Conservation (phyloP, 2,329 filamentous ascomycete species). For the Hymenoscyphus linearis region DNA sequence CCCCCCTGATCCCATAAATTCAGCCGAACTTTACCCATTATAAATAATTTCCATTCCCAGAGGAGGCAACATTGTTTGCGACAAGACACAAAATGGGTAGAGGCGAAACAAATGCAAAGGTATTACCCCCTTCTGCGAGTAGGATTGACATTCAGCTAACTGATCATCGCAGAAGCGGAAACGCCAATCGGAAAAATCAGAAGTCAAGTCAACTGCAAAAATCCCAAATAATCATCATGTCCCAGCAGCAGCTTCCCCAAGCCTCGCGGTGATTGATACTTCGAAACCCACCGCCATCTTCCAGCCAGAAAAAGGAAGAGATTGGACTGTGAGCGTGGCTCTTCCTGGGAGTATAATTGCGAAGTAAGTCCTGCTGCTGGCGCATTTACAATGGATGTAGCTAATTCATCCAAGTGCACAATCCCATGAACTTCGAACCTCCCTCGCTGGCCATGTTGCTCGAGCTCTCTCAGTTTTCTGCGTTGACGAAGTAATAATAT, state of each 20-base stretch:
- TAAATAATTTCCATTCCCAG: neutral
- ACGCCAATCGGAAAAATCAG: conserved; percentile 25
- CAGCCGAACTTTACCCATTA: no score
- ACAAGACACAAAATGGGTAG: conserved; percentile 26
- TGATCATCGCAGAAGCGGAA: conserved; percentile 29
- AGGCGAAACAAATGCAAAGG: conserved; percentile 29
- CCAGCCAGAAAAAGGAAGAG: conserved; percentile 54
- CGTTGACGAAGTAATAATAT: conserved; percentile 79
- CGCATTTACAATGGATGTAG: neutral
- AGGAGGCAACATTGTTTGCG: neutral
- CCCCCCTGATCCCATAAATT: no score
- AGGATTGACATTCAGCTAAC: conserved; percentile 1
- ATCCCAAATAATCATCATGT: conserved; percentile 17
- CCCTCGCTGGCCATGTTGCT: conserved; percentile 68
- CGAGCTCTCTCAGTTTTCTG: conserved; percentile 78
- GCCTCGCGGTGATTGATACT: conserved; percentile 36
- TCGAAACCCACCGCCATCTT: conserved; percentile 68
- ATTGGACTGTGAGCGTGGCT: conserved; percentile 73
- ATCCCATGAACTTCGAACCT: conserved; percentile 62
- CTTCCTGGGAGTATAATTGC: conserved; percentile 72
- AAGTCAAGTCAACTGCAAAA: conserved; percentile 3
- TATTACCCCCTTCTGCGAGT: conserved; percentile 4
- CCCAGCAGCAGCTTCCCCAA: conserved; percentile 32
- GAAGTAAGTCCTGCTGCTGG: conserved; percentile 47
- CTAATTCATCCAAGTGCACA: conserved; percentile 22